These are phyloP conservation scores for Penicillium lagena DNA, from an alignment of 495 filamentous ascomycete genomes.

Conservation along the genomic window DNA sequence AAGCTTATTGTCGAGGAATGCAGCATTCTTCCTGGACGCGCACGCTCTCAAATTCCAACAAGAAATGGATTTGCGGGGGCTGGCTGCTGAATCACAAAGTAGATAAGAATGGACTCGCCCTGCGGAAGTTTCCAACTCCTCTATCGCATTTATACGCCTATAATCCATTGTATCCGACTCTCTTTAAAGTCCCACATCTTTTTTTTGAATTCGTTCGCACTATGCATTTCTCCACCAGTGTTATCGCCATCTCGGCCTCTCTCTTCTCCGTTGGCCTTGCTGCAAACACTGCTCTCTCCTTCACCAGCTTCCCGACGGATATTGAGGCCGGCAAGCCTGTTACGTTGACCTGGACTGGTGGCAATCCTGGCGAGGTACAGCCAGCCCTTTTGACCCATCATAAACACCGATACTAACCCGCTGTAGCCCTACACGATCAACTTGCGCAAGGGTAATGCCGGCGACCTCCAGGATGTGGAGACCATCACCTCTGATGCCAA, in stretches of 20 bases:
- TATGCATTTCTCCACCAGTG: conserved; percentile 19
- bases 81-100: background rate
- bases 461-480: conserved; percentile 33
- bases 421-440: conserved; percentile 35
- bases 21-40: conserved; percentile 15
- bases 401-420: background rate
- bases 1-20: conserved; percentile 12
- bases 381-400: background rate
- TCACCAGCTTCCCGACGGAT: conserved; percentile 36
- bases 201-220: background rate
- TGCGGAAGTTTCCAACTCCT: too few relatives aligned
- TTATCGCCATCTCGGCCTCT: conserved; percentile 29
- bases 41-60: conserved; percentile 6
- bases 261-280: conserved; percentile 17
- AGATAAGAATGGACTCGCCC: conserved; percentile 13
- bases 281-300: conserved; percentile 27
- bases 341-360: conserved; percentile 37
- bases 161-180: conserved; percentile 5
- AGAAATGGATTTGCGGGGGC: conserved; percentile 7
- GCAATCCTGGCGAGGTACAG: conserved; percentile 11
- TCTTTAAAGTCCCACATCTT: conserved; percentile 10
- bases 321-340: conserved; percentile 33
- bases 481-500: conserved; percentile 28
- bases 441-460: conserved; percentile 34
- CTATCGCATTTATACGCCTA: conserved; percentile 3